Evolutionary conservation across 352 stramenopile genomes (phyloP), one percentile per base, ranked within the genome.

Genomic region (Pythium folliculosum): DNA sequence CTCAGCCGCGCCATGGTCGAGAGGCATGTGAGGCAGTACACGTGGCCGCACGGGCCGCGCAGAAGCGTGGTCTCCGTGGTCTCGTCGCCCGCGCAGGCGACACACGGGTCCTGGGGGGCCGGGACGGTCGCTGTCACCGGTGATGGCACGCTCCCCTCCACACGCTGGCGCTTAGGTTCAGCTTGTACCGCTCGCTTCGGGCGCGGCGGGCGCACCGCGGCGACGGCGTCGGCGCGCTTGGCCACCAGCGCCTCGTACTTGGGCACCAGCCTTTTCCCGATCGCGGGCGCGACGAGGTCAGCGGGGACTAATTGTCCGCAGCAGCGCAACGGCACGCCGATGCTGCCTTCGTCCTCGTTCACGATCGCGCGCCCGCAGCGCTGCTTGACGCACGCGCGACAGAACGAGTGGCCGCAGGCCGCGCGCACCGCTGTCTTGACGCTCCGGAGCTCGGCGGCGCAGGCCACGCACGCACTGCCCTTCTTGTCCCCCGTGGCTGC

Each of bases 1-100:
- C 77, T 82, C 32, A 64, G 4, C 38, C 62, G 69, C 3, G 71
- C 69, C 75, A 85, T 77, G 23, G 49, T 69, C 22, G 57, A 45
- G 3, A 88, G 19, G 43, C 77, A 88, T 7, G 50, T 43, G 3
- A 69, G 7, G 58, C 77, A 88, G 63, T 88, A 82, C 12, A 69
- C 51, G 49, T 88, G 76, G 3, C 60, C 64, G 53, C 76, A 86
- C 1, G 69, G 69, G 0, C 65, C 70, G 5, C 71, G 45, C 14
- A 69, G 48, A 25, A 45, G 62, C 3, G 73, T 60, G 16, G n/a
- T 47, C 6, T 48, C 22, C 21, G 19, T 5, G 13, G 17, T 23
- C 3, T 75, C 27, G 9, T 30, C 17, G 14, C 37, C 49, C 37
- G 71, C 67, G 43, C 77, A 82, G 12, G 72, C 55, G 17, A 57